Evolutionary conservation across 2,329 filamentous ascomycete genomes (phyloP), one percentile per base, ranked within the genome.

Genomic region (Ophiostoma triangulosporum): DNA sequence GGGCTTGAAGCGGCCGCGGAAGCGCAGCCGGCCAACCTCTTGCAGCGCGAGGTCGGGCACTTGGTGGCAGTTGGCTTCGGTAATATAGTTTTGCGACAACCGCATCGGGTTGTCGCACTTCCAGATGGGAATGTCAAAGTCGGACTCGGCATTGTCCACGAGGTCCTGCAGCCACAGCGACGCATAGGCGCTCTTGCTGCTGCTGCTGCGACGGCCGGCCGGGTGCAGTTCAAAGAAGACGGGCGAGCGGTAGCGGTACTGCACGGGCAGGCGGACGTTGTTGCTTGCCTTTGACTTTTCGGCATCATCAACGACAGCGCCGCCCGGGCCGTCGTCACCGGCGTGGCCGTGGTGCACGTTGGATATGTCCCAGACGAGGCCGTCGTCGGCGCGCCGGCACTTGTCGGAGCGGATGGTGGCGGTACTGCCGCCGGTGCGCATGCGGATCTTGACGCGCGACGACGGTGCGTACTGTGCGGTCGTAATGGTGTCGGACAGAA

Each of bases 51-150:
- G 74, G 45, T 89, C 86, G 0, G 87, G 84, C 12, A 88, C 76
- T 1, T 76, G 69, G 9, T 73, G 68, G 64, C 78, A 82, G 63
- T 93, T 95, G 17, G 83, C 74, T 56, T 89, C 81, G 0, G 88
- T 95, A 62, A 96, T 85, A 66, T 91, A 96, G 64, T 95, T 97
- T 64, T 97, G 91, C 0, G 86, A 87, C 11, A 97, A 73, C 4
- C 91, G 81, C 57, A 78, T 72, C 0, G 83, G 75, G 54, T 86
- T 85, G 60, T 85, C 76, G 24, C 89, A 95, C 50, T 77, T 83
- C 86, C 89, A 97, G 54, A 98, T 84, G 0, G 91, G 93, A n/a
- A 97, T 75, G 59, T 93, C 85, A 61, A 96, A 83, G 14, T 84
- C 77, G 1, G 75, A 76, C 51, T 85, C 80, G 58, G 93, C 83